These are phyloP conservation scores for Trichocomaceae sp. DNA, from an alignment of 2,329 filamentous ascomycete species.

Conservation along the genomic window DNA sequence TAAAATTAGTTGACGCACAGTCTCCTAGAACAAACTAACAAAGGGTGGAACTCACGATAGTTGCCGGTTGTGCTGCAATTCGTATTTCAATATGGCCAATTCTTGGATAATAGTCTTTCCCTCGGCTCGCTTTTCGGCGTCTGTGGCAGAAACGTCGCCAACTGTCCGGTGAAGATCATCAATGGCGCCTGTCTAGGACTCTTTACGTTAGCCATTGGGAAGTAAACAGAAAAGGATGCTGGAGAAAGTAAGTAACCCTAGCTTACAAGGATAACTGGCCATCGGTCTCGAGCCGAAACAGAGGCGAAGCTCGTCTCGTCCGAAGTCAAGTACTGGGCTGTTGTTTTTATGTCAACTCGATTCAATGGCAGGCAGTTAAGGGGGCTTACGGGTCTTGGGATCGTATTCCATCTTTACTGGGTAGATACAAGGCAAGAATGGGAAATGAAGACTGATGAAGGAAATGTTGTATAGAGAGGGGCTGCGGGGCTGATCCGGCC, in stretches of 20 bases:
- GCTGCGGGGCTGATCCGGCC: slow-evolving; percentile 8
- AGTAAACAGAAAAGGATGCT: not conserved
- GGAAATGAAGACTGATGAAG: not conserved
- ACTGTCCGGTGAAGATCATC: slow-evolving; percentile 77
- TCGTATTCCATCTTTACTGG: slow-evolving; percentile 60
- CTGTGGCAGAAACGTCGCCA: slow-evolving; percentile 44
- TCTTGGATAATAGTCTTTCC: slow-evolving; percentile 80
- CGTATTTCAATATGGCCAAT: slow-evolving; percentile 82
- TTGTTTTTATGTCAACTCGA: slow-evolving; percentile 10
- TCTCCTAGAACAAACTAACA: not conserved
- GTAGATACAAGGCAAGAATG: not conserved
- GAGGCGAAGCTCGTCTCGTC: slow-evolving; percentile 84
- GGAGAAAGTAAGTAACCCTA: slow-evolving; percentile 2
- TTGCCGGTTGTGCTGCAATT: slow-evolving; percentile 79
- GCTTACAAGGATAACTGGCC: slow-evolving; percentile 84
- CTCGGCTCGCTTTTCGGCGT: slow-evolving; percentile 59
- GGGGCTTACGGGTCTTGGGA: slow-evolving; percentile 61
- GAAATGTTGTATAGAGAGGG: not conserved
- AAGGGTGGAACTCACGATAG: slow-evolving; percentile 56
- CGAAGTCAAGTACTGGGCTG: slow-evolving; percentile 69
- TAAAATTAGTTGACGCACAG: not conserved
- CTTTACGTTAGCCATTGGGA: not conserved
- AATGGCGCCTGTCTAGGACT: slow-evolving; percentile 71
- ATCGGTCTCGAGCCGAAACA: slow-evolving; percentile 75
- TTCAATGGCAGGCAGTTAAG: not conserved